These are phyloP conservation scores for Citrus australasica DNA, from an alignment of 345 rosid species.

Conservation along the genomic window DNA sequence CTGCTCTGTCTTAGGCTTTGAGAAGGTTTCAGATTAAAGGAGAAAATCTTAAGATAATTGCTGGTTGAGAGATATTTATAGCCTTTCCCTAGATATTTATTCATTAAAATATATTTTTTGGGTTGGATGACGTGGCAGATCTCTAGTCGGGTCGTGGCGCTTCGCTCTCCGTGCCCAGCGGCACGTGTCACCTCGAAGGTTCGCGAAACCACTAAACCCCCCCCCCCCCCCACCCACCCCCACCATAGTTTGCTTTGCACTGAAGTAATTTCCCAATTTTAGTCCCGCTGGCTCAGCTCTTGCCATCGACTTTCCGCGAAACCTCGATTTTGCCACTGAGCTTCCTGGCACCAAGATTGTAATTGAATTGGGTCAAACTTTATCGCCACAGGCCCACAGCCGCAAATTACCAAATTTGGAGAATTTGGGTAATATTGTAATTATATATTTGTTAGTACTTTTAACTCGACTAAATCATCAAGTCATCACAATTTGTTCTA, in stretches of 20 bases:
- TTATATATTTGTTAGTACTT: background rate
- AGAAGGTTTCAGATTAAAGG: background rate
- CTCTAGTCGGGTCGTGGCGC: background rate
- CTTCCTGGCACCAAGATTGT: background rate
- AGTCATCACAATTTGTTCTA: too few relatives aligned
- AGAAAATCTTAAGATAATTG: accelerated
- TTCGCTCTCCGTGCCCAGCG: background rate
- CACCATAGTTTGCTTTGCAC: background rate
- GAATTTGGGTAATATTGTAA: background rate
- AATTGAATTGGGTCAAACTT: background rate
- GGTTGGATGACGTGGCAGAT: constrained; percentile 13
- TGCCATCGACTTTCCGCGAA: background rate
- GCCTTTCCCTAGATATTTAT: constrained; percentile 49
- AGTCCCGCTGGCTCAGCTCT: background rate
- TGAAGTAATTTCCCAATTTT: background rate
- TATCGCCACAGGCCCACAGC: background rate
- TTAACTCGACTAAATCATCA: background rate
- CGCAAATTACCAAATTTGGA: background rate
- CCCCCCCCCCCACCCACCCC: too few relatives aligned
- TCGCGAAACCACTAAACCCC: constrained; percentile 14
- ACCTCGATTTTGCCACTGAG: constrained; percentile 7
- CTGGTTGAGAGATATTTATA: constrained; percentile 26
- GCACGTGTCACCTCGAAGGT: constrained; percentile 22
- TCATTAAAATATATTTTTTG: background rate
- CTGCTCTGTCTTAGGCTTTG: too few relatives aligned